Percentiles rank a stretch among this genome's conserved stretches.
These are phyloP conservation scores for Mrakia frigida DNA, from an alignment of 768 basidiomycete species.

Conservation along the genomic window DNA sequence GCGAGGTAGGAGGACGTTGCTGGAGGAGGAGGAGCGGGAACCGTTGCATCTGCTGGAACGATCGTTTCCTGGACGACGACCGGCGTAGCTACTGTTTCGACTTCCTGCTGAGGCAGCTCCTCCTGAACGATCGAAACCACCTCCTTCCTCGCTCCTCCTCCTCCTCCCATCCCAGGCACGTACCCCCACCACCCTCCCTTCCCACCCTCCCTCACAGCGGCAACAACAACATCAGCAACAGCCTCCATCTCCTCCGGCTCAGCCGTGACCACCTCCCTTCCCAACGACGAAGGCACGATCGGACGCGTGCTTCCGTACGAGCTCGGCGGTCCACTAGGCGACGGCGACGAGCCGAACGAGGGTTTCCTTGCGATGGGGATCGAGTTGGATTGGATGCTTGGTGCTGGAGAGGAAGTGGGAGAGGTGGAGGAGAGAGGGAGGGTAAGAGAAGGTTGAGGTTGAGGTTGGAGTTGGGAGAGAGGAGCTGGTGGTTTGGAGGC, in stretches of 20 bases:
- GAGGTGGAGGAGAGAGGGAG: neutral
- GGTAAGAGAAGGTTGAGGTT: neutral
- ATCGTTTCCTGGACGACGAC: neutral
- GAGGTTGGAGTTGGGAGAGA: neutral
- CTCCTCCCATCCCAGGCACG: slow-evolving; percentile 12
- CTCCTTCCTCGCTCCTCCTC: neutral
- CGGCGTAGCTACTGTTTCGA: too few species aligned
- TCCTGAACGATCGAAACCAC: slow-evolving; percentile 16
- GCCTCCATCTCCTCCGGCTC: too few species aligned
- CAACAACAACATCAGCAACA: neutral
- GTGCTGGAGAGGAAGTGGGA: neutral
- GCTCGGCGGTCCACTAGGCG: neutral
- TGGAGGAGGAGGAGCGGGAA: neutral
- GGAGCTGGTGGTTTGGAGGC: neutral
- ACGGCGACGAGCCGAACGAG: neutral
- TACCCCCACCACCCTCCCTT: slow-evolving; percentile 23
- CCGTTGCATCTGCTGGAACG: neutral
- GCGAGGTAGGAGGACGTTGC: slow-evolving; percentile 4
- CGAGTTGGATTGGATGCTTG: neutral
- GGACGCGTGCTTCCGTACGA: neutral
- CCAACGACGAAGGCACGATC: slow-evolving; percentile 15
- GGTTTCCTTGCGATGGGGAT: neutral
- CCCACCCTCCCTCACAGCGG: neutral
- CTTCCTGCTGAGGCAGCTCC: too few species aligned
- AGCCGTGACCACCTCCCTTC: neutral